phyloP scores from a whole-genome alignment of 1,284 basidiomycete species.

The Leccinum subspadiceum region DNA sequence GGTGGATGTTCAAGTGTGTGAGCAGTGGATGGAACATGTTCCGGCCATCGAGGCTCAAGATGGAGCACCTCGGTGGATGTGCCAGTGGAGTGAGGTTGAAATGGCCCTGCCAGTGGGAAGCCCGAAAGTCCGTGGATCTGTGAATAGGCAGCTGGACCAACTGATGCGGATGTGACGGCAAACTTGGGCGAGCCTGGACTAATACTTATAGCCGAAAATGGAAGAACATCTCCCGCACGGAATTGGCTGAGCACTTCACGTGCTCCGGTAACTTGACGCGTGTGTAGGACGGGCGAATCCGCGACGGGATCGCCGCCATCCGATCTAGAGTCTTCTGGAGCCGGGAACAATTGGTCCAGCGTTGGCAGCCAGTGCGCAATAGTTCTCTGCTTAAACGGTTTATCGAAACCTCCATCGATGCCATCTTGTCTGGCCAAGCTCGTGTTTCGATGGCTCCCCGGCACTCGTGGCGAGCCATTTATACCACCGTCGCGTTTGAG shows the following conservation, averaged over 20 bases:
- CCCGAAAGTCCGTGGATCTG: slow-evolving; percentile 28
- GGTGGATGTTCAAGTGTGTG: slow-evolving; percentile 2
- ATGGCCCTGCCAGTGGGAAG: slow-evolving; percentile 23
- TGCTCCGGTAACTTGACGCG: slow-evolving; percentile 11
- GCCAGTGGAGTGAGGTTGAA: background rate
- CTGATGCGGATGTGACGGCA: slow-evolving; percentile 9
- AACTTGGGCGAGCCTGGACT: slow-evolving; percentile 4
- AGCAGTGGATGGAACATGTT: slow-evolving; percentile 4
- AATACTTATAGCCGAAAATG: slow-evolving; percentile 3
- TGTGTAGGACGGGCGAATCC: slow-evolving; percentile 29
- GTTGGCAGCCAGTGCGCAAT: slow-evolving; percentile 14
- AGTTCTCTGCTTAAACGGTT: slow-evolving; percentile 9
- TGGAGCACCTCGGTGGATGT: slow-evolving; percentile 1
- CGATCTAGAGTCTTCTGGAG: slow-evolving; percentile 1
- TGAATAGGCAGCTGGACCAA: slow-evolving; percentile 3
- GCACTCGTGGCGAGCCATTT: slow-evolving; percentile 14
- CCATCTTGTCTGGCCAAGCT: slow-evolving; percentile 13
- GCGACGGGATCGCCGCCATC: slow-evolving; percentile 7
- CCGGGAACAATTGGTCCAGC: slow-evolving; percentile 30
- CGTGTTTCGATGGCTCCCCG: slow-evolving; percentile 15
- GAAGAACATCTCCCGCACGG: slow-evolving; percentile 13
- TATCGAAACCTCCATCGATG: slow-evolving; percentile 3
- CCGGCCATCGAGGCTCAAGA: slow-evolving; percentile 10
- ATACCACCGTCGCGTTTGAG: slow-evolving; percentile 20
- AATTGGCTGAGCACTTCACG: slow-evolving; percentile 11